These are phyloP conservation scores for Thelonectria rubi DNA, from an alignment of 2,329 filamentous ascomycete species.

Conservation along the genomic window DNA sequence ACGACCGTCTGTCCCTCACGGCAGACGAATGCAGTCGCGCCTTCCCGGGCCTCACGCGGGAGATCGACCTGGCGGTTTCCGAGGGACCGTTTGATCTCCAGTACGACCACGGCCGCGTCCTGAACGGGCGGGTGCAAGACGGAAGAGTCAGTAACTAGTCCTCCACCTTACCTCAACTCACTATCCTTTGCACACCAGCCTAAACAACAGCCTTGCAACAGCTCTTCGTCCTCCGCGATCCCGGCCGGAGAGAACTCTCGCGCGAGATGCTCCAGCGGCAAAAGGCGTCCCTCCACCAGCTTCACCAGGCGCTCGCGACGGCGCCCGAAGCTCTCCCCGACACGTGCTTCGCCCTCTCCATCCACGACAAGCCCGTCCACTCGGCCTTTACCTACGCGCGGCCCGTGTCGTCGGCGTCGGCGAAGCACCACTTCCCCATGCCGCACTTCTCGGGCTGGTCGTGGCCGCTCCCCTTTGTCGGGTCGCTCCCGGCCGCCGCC, in stretches of 20 bases:
- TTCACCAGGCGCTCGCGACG: constrained; percentile 62
- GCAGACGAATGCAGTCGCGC: constrained; percentile 52
- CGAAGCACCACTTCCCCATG: constrained; percentile 57
- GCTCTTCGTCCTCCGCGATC: constrained; percentile 56
- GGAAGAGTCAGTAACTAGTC: constrained; percentile 30
- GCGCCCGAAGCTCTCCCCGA: constrained; percentile 58
- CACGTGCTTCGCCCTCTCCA: constrained; percentile 61
- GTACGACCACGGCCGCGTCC: constrained; percentile 45
- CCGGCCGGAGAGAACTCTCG: constrained; percentile 52
- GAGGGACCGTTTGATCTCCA: constrained; percentile 55
- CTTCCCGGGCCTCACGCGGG: constrained; percentile 58
- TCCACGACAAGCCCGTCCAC: constrained; percentile 59
- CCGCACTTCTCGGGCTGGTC: constrained; percentile 66
- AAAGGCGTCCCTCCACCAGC: constrained; percentile 61
- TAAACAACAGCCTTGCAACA: constrained; percentile 26
- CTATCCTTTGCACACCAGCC: no score
- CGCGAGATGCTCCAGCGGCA: constrained; percentile 57
- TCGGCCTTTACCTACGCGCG: constrained; percentile 59
- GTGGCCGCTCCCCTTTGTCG: constrained; percentile 61
- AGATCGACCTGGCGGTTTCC: constrained; percentile 56
- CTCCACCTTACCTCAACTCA: not conserved
- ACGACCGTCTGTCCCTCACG: constrained; percentile 52
- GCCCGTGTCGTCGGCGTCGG: constrained; percentile 48
- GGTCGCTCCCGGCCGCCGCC: constrained; percentile 53
- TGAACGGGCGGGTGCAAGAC: constrained; percentile 55